Percentiles rank a stretch among this genome's conserved stretches.
These are phyloP conservation scores for Cornus florida DNA, from an alignment of 148 eudicot genomes.

Conservation along the genomic window DNA sequence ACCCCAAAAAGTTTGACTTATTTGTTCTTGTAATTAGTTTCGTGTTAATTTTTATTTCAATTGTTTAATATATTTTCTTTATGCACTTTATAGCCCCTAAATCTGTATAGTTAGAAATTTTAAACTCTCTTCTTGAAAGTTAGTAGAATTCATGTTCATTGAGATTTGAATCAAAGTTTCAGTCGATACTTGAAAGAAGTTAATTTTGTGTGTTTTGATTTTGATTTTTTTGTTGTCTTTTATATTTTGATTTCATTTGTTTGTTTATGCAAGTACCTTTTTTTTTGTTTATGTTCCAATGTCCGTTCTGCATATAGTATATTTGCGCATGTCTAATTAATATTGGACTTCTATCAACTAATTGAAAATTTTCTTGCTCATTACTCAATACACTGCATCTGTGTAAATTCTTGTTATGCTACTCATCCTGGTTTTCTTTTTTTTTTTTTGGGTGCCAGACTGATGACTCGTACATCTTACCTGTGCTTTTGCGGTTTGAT, in stretches of 20 bases:
- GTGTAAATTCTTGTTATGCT: constrained; percentile 2
- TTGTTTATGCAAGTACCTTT: neutral
- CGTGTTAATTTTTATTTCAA: neutral
- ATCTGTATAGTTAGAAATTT: neutral
- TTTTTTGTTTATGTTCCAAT: neutral
- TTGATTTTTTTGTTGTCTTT: neutral
- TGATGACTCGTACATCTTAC: constrained; percentile 89
- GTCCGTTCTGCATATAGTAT: neutral
- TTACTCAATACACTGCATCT: neutral
- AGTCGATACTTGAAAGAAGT: constrained; percentile 1
- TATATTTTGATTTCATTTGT: neutral
- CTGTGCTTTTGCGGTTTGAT: constrained; percentile 86
- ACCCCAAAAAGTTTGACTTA: neutral
- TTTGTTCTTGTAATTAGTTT: neutral
- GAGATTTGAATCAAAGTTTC: neutral
- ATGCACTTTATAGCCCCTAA: neutral
- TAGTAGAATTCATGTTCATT: neutral
- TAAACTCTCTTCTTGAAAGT: neutral
- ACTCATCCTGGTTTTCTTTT: neutral
- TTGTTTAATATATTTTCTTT: neutral
- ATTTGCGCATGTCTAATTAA: neutral
- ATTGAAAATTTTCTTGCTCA: neutral
- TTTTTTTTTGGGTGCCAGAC: constrained; percentile 38
- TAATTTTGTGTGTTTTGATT: neutral
- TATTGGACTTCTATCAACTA: neutral